phyloP scores from a whole-genome alignment of 176 grass and related monocot genomes.

The Triticum timopheevii region DNA sequence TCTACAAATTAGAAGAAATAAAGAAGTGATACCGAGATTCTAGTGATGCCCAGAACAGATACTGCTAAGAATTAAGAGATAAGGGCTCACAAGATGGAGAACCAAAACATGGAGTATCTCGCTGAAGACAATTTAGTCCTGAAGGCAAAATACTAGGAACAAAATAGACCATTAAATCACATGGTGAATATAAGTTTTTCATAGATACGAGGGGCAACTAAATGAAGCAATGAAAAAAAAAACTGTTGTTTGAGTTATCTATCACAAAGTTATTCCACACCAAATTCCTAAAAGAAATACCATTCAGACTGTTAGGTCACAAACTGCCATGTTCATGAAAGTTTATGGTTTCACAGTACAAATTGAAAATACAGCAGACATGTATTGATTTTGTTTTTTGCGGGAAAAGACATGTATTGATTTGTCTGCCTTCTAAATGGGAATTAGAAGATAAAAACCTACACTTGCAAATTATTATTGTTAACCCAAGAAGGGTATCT shows the following conservation, averaged over 20 bases:
- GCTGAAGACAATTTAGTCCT: slow-evolving; percentile 55
- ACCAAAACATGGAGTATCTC: slow-evolving; percentile 40
- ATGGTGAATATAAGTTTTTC: too few species aligned
- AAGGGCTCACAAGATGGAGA: slow-evolving; percentile 39
- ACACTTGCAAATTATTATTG: slow-evolving; percentile 33
- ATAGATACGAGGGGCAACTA: background rate
- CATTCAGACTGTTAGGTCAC: background rate
- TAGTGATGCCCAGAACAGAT: background rate
- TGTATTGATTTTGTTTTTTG: too few species aligned
- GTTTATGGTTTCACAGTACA: background rate
- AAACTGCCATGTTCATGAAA: background rate
- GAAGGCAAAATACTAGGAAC: slow-evolving; percentile 33
- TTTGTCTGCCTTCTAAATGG: background rate
- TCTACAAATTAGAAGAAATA: too few species aligned
- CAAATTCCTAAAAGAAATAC: slow-evolving; percentile 38
- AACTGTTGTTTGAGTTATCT: slow-evolving; percentile 45
- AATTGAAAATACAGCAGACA: background rate
- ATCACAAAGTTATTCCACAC: slow-evolving; percentile 52
- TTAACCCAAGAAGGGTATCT: slow-evolving; percentile 50
- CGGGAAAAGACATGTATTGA: background rate
- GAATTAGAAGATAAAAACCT: background rate
- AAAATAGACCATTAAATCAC: background rate
- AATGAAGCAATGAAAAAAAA: background rate
- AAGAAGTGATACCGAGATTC: too few species aligned
- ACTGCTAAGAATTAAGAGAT: background rate